Evolutionary conservation across 441 rosid genomes (phyloP), one percentile per base, ranked within the genome.

Genomic region (Codiaeum variegatum): DNA sequence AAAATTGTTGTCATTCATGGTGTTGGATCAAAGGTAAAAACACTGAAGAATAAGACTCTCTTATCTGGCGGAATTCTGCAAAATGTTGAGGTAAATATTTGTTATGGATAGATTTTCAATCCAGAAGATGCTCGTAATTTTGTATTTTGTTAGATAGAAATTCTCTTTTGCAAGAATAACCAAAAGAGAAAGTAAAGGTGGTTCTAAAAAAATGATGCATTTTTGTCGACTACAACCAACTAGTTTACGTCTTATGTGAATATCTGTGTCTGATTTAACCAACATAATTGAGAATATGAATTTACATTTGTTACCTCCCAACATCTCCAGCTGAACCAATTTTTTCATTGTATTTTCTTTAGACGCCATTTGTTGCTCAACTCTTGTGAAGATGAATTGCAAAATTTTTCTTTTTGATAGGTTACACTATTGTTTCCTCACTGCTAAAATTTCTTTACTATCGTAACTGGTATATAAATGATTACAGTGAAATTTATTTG

Each of bases 21-120:
- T 71, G 59, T 19, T 70, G n/a, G 34, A 29, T 62, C 38, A 59
- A 19, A 2, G 8, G 12, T 23, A 21, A 55, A 55, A 23, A 73
- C 36, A 64, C 51, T 70, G 67, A 61, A 59, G 77, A 75, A 63
- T 74, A 58, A 73, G 55, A 49, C 66, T 60, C 66, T 60, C 54
- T 32, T 72, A 52, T 62, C 65, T 42, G 56, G 49, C 59, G 60
- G 58, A 44, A 61, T 63, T 56, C 76, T 38, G 69, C 69, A 74
- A 75, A 56, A 23, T 61, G 70, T 36, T 32, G 75, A 83, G 81
- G 85, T 80, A 83, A 83, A 75, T 78, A 70, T 72, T 67, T 67
- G 66, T 62, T 29, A 42, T 69, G 70, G 71, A 67, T 59, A 66
- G 71, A 70, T 59, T 69, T 34, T 28, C 77, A 44, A 32, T 72